Percentiles rank a stretch among this genome's conserved stretches.
Evolutionary conservation across 2,329 filamentous ascomycete species (phyloP).

Genomic region (Pezicula neosporulosa): DNA sequence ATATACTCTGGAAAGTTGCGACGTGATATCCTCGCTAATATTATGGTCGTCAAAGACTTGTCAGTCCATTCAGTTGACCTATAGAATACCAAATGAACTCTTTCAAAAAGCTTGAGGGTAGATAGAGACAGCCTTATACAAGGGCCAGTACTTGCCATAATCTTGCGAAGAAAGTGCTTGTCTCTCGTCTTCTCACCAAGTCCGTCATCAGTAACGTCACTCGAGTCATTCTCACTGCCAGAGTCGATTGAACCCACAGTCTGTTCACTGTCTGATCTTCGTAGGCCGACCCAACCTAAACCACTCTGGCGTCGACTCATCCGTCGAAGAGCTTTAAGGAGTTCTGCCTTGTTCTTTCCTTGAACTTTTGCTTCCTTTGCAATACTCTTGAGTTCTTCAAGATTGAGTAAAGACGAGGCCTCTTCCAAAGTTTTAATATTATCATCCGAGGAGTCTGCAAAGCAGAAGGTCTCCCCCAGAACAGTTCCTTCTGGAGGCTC

Average conservation of each 20-base stretch:
- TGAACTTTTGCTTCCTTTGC: slow-evolving; percentile 84
- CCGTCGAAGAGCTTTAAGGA: slow-evolving; percentile 70
- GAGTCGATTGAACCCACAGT: slow-evolving; percentile 49
- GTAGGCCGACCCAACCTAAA: slow-evolving; percentile 66
- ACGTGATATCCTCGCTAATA: slow-evolving; percentile 83
- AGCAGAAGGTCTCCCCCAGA: slow-evolving; percentile 61
- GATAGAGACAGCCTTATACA: slow-evolving; percentile 76
- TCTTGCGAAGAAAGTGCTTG: slow-evolving; percentile 72
- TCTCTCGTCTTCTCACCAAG: slow-evolving; percentile 54
- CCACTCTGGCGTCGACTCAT: slow-evolving; percentile 73
- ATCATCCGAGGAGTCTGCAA: slow-evolving; percentile 75
- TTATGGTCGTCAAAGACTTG: slow-evolving; percentile 92
- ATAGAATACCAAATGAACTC: slow-evolving; percentile 95
- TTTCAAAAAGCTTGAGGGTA: slow-evolving; percentile 79
- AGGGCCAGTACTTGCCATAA: slow-evolving; percentile 72
- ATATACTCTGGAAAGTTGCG: slow-evolving; percentile 88
- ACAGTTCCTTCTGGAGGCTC: slow-evolving; percentile 41
- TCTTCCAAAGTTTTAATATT: slow-evolving; percentile 77
- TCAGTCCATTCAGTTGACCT: slow-evolving; percentile 96
- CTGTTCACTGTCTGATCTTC: slow-evolving; percentile 41
- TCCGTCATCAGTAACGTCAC: slow-evolving; percentile 33
- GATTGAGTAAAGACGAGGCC: slow-evolving; percentile 73
- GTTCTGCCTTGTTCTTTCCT: slow-evolving; percentile 82
- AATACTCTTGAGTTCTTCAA: slow-evolving; percentile 82
- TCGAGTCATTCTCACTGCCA: slow-evolving; percentile 35